Evolutionary conservation across 83 land plant genomes (phyloP).

Genomic region (Picea abies): DNA sequence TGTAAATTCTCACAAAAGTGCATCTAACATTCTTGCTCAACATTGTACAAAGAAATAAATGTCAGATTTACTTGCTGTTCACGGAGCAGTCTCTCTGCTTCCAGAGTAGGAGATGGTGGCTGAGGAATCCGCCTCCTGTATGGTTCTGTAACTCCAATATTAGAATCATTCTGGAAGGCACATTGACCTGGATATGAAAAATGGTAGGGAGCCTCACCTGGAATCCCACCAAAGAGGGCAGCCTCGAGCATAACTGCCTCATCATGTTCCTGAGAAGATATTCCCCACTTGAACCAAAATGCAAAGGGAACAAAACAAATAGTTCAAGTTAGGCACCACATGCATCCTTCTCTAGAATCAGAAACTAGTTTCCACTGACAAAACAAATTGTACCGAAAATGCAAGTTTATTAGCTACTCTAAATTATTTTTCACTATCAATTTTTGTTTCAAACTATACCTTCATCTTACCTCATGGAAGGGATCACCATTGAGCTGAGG

Average conservation of each 20-base stretch:
- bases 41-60: slow-evolving; percentile 1
- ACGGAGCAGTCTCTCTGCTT: slow-evolving; percentile 79
- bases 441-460: not conserved
- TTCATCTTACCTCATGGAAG: slow-evolving; percentile 29
- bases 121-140: slow-evolving; percentile 41
- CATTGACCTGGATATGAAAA: slow-evolving; percentile 43
- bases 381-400: not conserved
- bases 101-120: slow-evolving; percentile 81
- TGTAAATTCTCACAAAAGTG: not conserved
- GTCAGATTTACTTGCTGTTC: slow-evolving; percentile 79
- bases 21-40: not conserved
- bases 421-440: not conserved
- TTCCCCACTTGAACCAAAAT: slow-evolving; percentile 75
- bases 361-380: not conserved
- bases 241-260: slow-evolving; percentile 99
- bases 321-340: not conserved
- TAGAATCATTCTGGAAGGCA: slow-evolving; percentile 19
- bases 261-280: slow-evolving; percentile 91
- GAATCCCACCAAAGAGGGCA: slow-evolving; percentile 85
- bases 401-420: not conserved
- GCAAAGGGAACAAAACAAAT: no score
- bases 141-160: slow-evolving; percentile 18
- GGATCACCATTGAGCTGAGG: slow-evolving; percentile 40
- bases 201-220: slow-evolving; percentile 48
- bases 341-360: not conserved